phyloP scores from a whole-genome alignment of 345 rosid genomes.

The Angophora floribunda region DNA sequence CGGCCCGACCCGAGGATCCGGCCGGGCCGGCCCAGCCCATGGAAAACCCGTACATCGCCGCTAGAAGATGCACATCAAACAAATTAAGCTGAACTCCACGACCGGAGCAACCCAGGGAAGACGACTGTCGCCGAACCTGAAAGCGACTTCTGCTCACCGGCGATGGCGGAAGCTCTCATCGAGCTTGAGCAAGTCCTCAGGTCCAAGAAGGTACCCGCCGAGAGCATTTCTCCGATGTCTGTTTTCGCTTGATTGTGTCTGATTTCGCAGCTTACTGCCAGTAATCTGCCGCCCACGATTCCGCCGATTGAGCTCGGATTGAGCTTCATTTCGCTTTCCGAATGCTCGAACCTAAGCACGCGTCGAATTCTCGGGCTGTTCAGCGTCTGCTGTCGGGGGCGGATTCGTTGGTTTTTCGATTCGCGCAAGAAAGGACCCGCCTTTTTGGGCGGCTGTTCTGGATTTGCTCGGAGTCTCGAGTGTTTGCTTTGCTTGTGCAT shows the following conservation, averaged over 20 bases:
- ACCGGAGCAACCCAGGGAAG: background rate
- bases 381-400: background rate
- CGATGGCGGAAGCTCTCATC: constrained; percentile 26
- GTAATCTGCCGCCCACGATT: background rate
- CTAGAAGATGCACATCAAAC: background rate
- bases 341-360: background rate
- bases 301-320: background rate
- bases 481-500: background rate
- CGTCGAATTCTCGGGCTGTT: background rate
- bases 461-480: background rate
- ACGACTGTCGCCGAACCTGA: background rate
- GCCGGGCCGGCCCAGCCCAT: background rate
- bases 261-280: background rate
- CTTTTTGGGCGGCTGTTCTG: background rate
- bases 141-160: background rate
- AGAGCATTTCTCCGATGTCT: background rate
- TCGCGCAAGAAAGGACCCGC: background rate
- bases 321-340: background rate
- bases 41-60: background rate
- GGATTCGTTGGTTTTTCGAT: background rate
- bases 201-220: constrained; percentile 15
- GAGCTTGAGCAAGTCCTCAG: constrained; percentile 29
- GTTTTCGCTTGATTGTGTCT: background rate
- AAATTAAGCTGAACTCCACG: background rate
- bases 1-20: background rate